A percentile compares a stretch with the other conserved stretches of the same genome.
phyloP scores from a whole-genome alignment of 1,139 yeast genomes.

The Lodderomyces pseudojiufengensis region DNA sequence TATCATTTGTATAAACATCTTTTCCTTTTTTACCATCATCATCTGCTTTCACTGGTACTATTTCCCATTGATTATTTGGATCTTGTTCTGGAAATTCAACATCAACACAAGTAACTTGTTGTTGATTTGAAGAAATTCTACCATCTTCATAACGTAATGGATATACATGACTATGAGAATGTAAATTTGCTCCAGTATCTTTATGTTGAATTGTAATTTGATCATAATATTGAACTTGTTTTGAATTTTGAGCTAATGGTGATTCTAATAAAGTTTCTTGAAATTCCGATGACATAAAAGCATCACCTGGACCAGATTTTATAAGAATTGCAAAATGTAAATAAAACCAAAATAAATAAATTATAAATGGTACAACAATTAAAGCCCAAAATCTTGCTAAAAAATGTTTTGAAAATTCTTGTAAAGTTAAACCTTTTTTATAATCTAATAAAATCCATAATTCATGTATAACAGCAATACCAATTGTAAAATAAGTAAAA shows the following conservation, averaged over 20 bases:
- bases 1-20: constrained; percentile 51
- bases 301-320: constrained; percentile 94
- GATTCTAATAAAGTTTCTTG: constrained; percentile 90
- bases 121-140: constrained; percentile 90
- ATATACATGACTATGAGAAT: constrained; percentile 70
- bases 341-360: constrained; percentile 91
- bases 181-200: constrained; percentile 70
- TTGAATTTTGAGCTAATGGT: constrained; percentile 67
- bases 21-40: constrained; percentile 29
- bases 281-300: constrained; percentile 88
- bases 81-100: constrained; percentile 49
- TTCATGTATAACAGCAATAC: constrained; percentile 79
- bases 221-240: constrained; percentile 72
- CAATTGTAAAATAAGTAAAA: constrained; percentile 83
- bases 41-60: constrained; percentile 52
- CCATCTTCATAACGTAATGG: constrained; percentile 97
- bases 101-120: constrained; percentile 79
- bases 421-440: constrained; percentile 61
- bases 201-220: constrained; percentile 72
- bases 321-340: constrained; percentile 78
- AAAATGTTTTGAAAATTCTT: constrained; percentile 63
- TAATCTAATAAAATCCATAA: constrained; percentile 83
- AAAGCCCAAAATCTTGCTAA: constrained; percentile 70
- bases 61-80: constrained; percentile 79
- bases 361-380: constrained; percentile 72